Base-by-base conservation (phyloP, 1,284 basidiomycete species). In the Neotropicomus parvogracilis region DNA sequence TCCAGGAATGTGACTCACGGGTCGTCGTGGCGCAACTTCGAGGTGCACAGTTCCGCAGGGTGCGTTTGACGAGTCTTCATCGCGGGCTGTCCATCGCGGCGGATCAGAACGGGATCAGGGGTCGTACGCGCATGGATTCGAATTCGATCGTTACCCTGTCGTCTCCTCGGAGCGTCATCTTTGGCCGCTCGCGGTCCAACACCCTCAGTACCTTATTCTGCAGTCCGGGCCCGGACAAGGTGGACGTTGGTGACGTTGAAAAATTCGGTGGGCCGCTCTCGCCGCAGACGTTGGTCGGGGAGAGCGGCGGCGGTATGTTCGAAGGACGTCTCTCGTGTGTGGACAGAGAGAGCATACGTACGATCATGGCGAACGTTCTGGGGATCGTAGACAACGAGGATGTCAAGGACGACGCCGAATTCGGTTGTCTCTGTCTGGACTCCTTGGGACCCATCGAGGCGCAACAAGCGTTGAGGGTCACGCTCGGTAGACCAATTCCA, bases 381-480 rank as follows among this genome's bases (percentile, higher is more conserved):
- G 79, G 72, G 19, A 63, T 82, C 37, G 41, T 36, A 0, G 46
- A 68, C 9, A 40, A 59, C 20, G 55, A 65, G 0, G 66, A 71
- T 10, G 67, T 84, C 20, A 50, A 55, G 1, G 75, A 76, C 19
- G 71, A 75, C 16, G 57, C 63, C 0, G 71, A 77, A 24, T 63
- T 85, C 10, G 70, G 70, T 24, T 59, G 63, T 0, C 66, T 84
- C 6, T 80, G 83, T 2, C 64, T 84, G 21, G 81, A 85, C 56
- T 83, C 82, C 0, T 62, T 86, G 45, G 75, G 77, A n/a, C 77
- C 78, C 0, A 81, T 84, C 42, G 81, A 85, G 57, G 74, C 73
- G 11, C 63, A 76, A 5, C 71, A 80, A 36, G 67, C 66, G 2
- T 56, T 85, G 35, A 70, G 70, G 52, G 64, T 61, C 6, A 64